Percentiles rank a stretch among this genome's conserved stretches.
Evolutionary conservation across 306 rosid genomes (phyloP).

Genomic region (Prunus mira): DNA sequence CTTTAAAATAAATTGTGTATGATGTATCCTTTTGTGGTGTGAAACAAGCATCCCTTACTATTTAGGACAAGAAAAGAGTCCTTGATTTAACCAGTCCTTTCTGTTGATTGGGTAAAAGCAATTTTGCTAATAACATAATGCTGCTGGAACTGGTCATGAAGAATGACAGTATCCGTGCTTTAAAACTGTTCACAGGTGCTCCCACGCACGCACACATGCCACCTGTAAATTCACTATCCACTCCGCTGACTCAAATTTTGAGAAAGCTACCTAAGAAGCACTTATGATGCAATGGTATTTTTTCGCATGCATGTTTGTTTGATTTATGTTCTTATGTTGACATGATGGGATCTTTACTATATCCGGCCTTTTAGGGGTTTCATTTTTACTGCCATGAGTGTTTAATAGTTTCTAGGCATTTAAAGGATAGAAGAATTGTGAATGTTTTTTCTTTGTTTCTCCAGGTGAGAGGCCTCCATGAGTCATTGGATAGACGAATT

Average conservation of each 20-base stretch:
- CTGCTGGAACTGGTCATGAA: neutral
- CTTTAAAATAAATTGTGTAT: neutral
- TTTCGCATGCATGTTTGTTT: neutral
- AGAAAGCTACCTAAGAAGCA: neutral
- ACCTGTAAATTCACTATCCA: neutral
- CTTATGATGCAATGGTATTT: neutral
- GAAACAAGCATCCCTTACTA: neutral
- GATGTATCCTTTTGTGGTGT: neutral
- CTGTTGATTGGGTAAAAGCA: neutral
- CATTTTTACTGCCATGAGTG: neutral
- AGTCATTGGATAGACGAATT: conserved; percentile 66
- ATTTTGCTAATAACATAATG: neutral
- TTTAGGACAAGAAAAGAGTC: neutral
- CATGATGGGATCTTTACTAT: neutral
- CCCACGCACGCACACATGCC: neutral
- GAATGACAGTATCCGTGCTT: neutral
- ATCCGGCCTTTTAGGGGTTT: neutral
- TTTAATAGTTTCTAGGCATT: neutral
- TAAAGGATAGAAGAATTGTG: neutral
- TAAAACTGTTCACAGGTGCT: neutral
- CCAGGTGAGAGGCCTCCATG: conserved; percentile 72
- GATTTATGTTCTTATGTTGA: neutral
- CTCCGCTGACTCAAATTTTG: neutral
- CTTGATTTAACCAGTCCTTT: neutral
- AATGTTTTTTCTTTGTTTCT: conserved; percentile 20